Evolutionary conservation across 352 stramenopile genomes (phyloP).

Genomic region (Phytophthora crassamura): DNA sequence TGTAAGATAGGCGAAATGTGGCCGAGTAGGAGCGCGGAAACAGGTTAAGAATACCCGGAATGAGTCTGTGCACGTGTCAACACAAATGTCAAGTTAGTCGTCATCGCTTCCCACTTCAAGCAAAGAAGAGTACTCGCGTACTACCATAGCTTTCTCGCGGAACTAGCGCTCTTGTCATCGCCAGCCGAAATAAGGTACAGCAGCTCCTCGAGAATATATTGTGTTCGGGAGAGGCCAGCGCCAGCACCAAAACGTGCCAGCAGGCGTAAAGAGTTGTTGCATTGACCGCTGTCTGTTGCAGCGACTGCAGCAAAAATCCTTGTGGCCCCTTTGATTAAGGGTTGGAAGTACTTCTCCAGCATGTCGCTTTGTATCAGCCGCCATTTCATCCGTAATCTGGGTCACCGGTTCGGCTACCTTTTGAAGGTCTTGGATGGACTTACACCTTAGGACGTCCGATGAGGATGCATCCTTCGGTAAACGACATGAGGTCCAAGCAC

Average conservation of each 20-base stretch:
- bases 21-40: too few species aligned
- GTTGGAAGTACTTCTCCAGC: conserved; percentile 13
- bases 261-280: too few species aligned
- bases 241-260: too few species aligned
- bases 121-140: too few species aligned
- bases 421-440: not conserved
- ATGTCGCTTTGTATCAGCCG: not conserved
- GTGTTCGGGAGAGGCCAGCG: too few species aligned
- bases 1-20: too few species aligned
- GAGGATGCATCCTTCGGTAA: conserved; percentile 12
- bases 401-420: not conserved
- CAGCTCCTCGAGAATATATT: not conserved
- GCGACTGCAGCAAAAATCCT: conserved; percentile 10
- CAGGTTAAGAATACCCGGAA: too few species aligned
- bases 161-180: not conserved
- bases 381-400: not conserved
- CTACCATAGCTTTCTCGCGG: not conserved
- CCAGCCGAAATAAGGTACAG: conserved; percentile 3
- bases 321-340: conserved; percentile 16
- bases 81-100: too few species aligned
- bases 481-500: conserved; percentile 19
- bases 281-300: too few species aligned
- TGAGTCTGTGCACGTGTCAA: too few species aligned
- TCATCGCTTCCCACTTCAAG: too few species aligned
- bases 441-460: too few species aligned